Evolutionary conservation across 441 rosid genomes (phyloP).

Genomic region (Cnidoscolus chayamansa): DNA sequence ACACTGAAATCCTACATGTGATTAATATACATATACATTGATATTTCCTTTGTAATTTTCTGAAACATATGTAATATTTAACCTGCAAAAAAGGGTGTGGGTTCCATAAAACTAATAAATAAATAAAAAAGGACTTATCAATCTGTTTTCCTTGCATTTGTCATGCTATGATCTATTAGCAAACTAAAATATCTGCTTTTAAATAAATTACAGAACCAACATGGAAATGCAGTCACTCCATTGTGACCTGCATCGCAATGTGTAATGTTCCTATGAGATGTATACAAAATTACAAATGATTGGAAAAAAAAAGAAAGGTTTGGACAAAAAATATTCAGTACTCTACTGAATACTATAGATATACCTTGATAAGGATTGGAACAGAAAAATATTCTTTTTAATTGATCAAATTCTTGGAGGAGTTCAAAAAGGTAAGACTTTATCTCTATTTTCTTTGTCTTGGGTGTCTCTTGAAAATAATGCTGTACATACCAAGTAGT

Average conservation of each 20-base stretch:
- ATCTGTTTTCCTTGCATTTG: not conserved
- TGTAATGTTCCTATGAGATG: slow-evolving; percentile 7
- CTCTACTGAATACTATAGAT: too few relatives aligned
- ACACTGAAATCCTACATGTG: slow-evolving; percentile 6
- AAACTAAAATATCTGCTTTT: slow-evolving; percentile 13
- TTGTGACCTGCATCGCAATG: slow-evolving; percentile 56
- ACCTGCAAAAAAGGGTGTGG: not conserved
- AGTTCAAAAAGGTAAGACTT: too few relatives aligned
- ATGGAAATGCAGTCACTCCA: slow-evolving; percentile 37
- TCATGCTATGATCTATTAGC: not conserved
- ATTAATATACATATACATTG: slow-evolving; percentile 6
- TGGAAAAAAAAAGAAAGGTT: not conserved
- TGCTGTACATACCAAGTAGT: too few relatives aligned
- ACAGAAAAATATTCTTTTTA: too few relatives aligned
- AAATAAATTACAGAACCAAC: not conserved
- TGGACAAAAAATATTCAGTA: not conserved
- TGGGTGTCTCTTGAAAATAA: too few relatives aligned
- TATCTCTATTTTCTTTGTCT: too few relatives aligned
- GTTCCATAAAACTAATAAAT: not conserved
- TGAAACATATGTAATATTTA: not conserved
- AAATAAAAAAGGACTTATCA: not conserved
- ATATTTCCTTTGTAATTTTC: not conserved
- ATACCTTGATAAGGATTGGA: too few relatives aligned
- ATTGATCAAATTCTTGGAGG: too few relatives aligned
- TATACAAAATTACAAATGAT: not conserved